Percentiles rank a stretch among this genome's conserved stretches.
These are phyloP conservation scores for Cynara cardunculus DNA, from an alignment of 129 eudicot genomes.

Conservation along the genomic window DNA sequence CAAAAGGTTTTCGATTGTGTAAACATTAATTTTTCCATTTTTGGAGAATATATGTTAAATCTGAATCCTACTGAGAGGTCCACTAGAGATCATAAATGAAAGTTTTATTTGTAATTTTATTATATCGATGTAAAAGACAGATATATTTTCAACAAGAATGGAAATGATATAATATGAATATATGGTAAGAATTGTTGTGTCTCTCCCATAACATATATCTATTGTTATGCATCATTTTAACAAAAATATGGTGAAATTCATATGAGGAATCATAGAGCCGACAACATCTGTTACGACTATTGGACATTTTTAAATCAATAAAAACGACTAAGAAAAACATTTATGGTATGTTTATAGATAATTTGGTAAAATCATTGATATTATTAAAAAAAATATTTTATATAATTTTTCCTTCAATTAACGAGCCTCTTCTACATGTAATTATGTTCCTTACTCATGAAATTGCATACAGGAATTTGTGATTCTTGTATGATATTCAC, in stretches of 20 bases:
- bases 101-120: too few species aligned
- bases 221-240: neutral
- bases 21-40: too few species aligned
- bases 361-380: neutral
- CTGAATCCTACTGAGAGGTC: too few species aligned
- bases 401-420: neutral
- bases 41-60: too few species aligned
- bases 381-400: neutral
- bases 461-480: neutral
- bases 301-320: neutral
- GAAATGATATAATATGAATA: neutral
- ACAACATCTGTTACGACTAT: neutral
- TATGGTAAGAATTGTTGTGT: too few species aligned
- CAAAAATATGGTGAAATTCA: neutral
- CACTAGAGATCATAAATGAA: too few species aligned
- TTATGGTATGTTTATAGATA: neutral
- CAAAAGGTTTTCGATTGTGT: neutral
- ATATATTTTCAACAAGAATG: too few species aligned
- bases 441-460: neutral
- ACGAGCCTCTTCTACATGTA: neutral
- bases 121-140: too few species aligned
- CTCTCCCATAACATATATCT: too few species aligned
- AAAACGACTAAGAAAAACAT: neutral
- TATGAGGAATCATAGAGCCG: neutral
- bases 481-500: neutral